A percentile compares a stretch with the other conserved stretches of the same genome.
These are phyloP conservation scores for Ilyonectria robusta DNA, from an alignment of 2,329 filamentous ascomycete species.

Conservation along the genomic window DNA sequence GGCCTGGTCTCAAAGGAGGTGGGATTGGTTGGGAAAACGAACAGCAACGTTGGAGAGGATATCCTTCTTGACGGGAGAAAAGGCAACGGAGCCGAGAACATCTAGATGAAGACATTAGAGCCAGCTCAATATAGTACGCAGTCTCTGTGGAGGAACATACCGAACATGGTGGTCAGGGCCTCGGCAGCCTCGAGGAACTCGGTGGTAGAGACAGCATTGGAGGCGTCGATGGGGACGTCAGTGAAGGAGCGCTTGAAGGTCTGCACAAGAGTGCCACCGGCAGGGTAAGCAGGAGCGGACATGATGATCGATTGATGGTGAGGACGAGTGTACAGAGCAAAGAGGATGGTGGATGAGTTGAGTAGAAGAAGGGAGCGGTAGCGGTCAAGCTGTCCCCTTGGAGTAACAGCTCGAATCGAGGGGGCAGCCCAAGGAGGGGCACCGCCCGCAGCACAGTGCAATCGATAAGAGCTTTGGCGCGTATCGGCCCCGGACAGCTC, in stretches of 20 bases:
- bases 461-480: conserved; percentile 41
- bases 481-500: background rate
- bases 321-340: conserved; percentile 26
- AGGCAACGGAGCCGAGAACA: conserved; percentile 79
- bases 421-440: conserved; percentile 40
- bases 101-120: conserved; percentile 58
- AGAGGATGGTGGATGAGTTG: conserved; percentile 20
- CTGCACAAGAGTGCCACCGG: conserved; percentile 86
- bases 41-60: conserved; percentile 94
- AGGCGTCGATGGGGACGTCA: conserved; percentile 82
- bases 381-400: conserved; percentile 47
- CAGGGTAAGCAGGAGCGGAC: conserved; percentile 67
- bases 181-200: conserved; percentile 95
- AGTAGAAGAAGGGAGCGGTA: conserved; percentile 37
- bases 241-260: conserved; percentile 87
- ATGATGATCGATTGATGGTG: conserved; percentile 57
- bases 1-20: background rate
- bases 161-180: conserved; percentile 88
- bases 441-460: conserved; percentile 40
- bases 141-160: conserved; percentile 59
- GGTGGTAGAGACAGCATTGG: conserved; percentile 83
- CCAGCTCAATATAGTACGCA: background rate
- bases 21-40: conserved; percentile 38
- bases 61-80: conserved; percentile 92
- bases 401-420: conserved; percentile 32